Evolutionary conservation across 2,329 filamentous ascomycete genomes (phyloP).

Genomic region (Tricladium varicosporioides): DNA sequence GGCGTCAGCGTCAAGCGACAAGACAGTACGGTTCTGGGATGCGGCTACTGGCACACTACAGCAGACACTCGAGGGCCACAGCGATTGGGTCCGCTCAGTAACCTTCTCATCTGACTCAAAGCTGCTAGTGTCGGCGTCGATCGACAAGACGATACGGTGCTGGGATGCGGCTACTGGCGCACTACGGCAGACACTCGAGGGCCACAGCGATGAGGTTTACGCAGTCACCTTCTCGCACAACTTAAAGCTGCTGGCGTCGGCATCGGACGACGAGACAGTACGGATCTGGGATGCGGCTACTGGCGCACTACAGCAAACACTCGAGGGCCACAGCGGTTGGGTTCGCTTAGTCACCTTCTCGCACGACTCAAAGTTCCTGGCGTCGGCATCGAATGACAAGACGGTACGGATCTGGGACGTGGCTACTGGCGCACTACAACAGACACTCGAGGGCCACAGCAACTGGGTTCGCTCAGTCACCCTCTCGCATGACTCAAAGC

Average conservation of each 20-base stretch:
- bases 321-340: too few species aligned
- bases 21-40: constrained; percentile 6
- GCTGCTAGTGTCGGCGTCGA: constrained; percentile 14
- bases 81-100: constrained; percentile 2
- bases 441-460: constrained; percentile 10
- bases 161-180: constrained; percentile 8
- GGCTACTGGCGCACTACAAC: constrained; percentile 8
- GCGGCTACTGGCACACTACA: constrained; percentile 8
- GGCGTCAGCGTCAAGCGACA: constrained; percentile 12
- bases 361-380: constrained; percentile 13
- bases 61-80: too few species aligned
- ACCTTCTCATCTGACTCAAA: constrained; percentile 16
- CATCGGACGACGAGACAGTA: constrained; percentile 7
- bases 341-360: constrained; percentile 15
- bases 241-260: constrained; percentile 15
- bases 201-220: constrained; percentile 1
- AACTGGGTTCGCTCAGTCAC: constrained; percentile 5
- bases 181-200: constrained; percentile 8
- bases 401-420: constrained; percentile 5
- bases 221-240: constrained; percentile 16
- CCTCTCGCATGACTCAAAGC: constrained; percentile 16
- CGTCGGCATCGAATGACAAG: constrained; percentile 12
- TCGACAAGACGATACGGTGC: constrained; percentile 5
- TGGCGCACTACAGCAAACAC: constrained; percentile 10
- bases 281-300: constrained; percentile 8